A percentile compares a stretch with the other conserved stretches of the same genome.
Evolutionary conservation across 192 early-diverging fungal genomes (phyloP).

Genomic region (Mortierella antarctica): DNA sequence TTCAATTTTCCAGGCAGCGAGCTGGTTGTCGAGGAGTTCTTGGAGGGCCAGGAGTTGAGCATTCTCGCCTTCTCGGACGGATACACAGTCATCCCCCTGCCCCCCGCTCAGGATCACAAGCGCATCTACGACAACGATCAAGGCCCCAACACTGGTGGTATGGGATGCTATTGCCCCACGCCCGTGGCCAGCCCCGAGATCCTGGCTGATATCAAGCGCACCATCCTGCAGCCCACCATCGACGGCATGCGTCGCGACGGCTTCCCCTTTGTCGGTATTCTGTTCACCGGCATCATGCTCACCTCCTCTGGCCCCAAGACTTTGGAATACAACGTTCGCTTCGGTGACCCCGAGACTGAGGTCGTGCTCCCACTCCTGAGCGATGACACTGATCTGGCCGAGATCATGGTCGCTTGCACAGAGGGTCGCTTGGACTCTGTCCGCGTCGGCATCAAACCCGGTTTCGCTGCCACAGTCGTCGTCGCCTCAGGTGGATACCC

Average conservation of each 20-base stretch:
- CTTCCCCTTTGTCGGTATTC: conserved; percentile 94
- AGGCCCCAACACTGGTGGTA: conserved; percentile 98
- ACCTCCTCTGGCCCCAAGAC: conserved; percentile 92
- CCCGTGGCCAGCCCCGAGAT: conserved; percentile 89
- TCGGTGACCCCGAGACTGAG: conserved; percentile 99
- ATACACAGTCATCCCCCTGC: conserved; percentile 90
- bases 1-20: conserved; percentile 62
- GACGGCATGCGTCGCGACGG: conserved; percentile 97
- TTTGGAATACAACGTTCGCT: conserved; percentile 98
- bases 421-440: conserved; percentile 94
- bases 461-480: conserved; percentile 92
- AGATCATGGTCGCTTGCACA: conserved; percentile 87
- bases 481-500: conserved; percentile 95
- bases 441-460: conserved; percentile 73
- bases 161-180: conserved; percentile 98
- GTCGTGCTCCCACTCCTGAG: conserved; percentile 92
- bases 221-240: conserved; percentile 90
- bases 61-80: conserved; percentile 94
- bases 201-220: conserved; percentile 74
- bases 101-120: conserved; percentile 99
- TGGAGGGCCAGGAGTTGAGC: conserved; percentile 94
- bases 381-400: conserved; percentile 84
- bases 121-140: conserved; percentile 92
- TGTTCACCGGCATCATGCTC: conserved; percentile 98
- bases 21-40: conserved; percentile 95